Base-by-base conservation (phyloP, 768 basidiomycete genomes). In the Leccinum subtestaceum region DNA sequence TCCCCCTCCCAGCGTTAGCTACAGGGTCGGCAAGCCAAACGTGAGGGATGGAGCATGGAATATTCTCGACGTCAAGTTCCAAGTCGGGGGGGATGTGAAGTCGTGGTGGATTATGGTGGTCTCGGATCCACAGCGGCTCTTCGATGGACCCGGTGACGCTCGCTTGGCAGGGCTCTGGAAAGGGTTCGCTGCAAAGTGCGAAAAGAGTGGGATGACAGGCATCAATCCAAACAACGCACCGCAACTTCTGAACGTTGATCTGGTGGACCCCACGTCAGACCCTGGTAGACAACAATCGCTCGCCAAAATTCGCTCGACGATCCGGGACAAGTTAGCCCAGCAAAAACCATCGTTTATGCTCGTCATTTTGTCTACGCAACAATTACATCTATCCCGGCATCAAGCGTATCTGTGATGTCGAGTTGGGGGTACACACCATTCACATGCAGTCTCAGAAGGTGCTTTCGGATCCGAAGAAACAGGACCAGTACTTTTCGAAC, bases 301-400 rank as follows among this genome's bases (percentile, higher is more conserved):
- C 51, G 56, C 62, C 15, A 29, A 1, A 0, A 84, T 89, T 25
- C 68, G 80, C n/a, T 64, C 72, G 1, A 65, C 60, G 0, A 72
- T 91, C 50, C 72, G 66, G 49, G 53, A 67, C 0, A 68, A 65
- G 1, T 53, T 82, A 34, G 29, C 29, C 0, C 52, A 49, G 7
- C 27, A n/a, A 57, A 66, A 60, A 10, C 88, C 88, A 0, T 80
- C 78, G 47, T 86, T 93, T 66, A 70, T 93, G 29, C 78, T 94
- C 27, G 87, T 92, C 5, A 67, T 94, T 23, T 73, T 94, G 5
- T 85, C 87, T 31, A 78, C 71, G 80, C 13, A 91, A 94, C 67
- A 87, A 88, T 52, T 86, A 70, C 63, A 88, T 94, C 49, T 94
- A 93, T 68, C 87, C 89, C 2, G 89, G 87, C 9, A 84, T 93